Evolutionary conservation across 257 asterid species (phyloP), one percentile per base, ranked within the genome.

Genomic region (Solanum ossicruentum): DNA sequence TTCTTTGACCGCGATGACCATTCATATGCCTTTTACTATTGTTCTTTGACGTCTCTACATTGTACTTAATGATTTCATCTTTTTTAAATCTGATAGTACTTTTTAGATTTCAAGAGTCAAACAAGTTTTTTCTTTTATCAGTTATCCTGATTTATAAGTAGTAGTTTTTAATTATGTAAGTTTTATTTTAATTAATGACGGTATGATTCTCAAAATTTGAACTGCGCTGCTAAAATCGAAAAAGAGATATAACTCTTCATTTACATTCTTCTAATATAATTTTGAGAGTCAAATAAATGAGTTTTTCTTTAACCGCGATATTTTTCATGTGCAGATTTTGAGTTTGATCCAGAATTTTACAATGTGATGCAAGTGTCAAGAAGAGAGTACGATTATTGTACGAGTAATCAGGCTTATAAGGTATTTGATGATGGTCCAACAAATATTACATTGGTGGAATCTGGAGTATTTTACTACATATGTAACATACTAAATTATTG

Each of bases 401-500:
- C 86, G 3, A 88, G 90, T 15, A 20, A 93, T 56, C 89, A 91
- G 7, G 83, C 94, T 3, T 92, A 86, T 72, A 47, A 84, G 41
- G 88, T 89, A 1, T 86, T 90, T 80, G 61, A 57, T 84, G 93
- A 92, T 23, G 97, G 93, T 15, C 98, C 96, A 2, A 79, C 85
- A 0, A 82, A 61, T 10, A 49, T 93, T 81, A 67, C 87, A 2
- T 57, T 93, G 10, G 65, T 79, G 26, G 83, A 81, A 39, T 67
- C 90, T 75, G 97, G 95, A 1, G 92, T 91, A 16, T 91, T 88
- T 49, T 92, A 93, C 80, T 92, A 87, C 88, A 63, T 91, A 12
- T 94, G 96, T 82, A 92, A 90, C 32, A 86, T 93, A 49, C 86
- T 93, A 5, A 89, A 91, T 39, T 91, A 94, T 55, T 94, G 98